Evolutionary conservation across 2,329 filamentous ascomycete species (phyloP).

Genomic region (Clonostachys rhizophaga): DNA sequence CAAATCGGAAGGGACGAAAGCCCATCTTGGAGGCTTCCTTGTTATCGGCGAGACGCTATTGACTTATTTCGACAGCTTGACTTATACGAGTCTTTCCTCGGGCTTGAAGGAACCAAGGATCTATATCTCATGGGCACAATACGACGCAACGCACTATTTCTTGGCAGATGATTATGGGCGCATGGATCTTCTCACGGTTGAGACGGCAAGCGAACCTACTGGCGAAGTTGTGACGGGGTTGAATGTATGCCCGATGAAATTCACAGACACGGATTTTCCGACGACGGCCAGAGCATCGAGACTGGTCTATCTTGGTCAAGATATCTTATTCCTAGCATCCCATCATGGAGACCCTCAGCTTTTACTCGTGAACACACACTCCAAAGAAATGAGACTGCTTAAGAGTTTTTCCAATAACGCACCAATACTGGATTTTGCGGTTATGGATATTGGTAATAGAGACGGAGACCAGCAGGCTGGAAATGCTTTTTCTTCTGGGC

Average conservation of each 20-base stretch:
- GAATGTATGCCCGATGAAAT: slow-evolving; percentile 49
- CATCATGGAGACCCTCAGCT: slow-evolving; percentile 92
- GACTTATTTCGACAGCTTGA: slow-evolving; percentile 79
- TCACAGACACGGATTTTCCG: slow-evolving; percentile 9
- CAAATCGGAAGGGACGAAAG: slow-evolving; percentile 44
- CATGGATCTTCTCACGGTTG: slow-evolving; percentile 78
- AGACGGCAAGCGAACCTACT: slow-evolving; percentile 59
- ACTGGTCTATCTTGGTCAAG: slow-evolving; percentile 71
- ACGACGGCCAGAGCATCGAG: slow-evolving; percentile 69
- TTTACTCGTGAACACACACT: slow-evolving; percentile 47
- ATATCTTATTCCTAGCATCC: slow-evolving; percentile 80
- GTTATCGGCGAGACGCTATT: slow-evolving; percentile 78
- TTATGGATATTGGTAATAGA: slow-evolving; percentile 93
- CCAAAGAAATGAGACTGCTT: slow-evolving; percentile 53
- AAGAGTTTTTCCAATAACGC: slow-evolving; percentile 75
- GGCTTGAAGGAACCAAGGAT: slow-evolving; percentile 70
- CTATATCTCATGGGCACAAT: slow-evolving; percentile 86
- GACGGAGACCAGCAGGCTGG: slow-evolving; percentile 69
- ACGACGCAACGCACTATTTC: slow-evolving; percentile 79
- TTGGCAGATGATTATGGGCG: slow-evolving; percentile 87
- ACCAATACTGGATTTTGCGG: slow-evolving; percentile 86
- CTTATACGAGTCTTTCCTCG: slow-evolving; percentile 60
- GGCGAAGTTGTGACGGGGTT: slow-evolving; percentile 67
- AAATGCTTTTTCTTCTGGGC: slow-evolving; percentile 91
- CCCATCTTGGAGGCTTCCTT: slow-evolving; percentile 65